These are phyloP conservation scores for Lactarius indigo DNA, from an alignment of 768 basidiomycete species.

Conservation along the genomic window DNA sequence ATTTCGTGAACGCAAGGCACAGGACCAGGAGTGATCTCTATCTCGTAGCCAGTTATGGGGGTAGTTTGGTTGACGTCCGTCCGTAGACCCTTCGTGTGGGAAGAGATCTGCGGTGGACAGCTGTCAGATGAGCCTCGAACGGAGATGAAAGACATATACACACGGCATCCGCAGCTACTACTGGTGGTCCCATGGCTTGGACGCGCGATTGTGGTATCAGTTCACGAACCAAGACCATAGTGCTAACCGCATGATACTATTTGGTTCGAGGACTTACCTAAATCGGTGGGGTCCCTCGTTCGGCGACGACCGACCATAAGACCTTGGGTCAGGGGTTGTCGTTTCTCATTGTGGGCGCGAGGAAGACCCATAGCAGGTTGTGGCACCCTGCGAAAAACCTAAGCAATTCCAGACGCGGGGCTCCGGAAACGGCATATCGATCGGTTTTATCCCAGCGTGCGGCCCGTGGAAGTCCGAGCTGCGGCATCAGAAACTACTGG, in stretches of 20 bases:
- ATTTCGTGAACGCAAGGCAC: slow-evolving; percentile 5
- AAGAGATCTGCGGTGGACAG: slow-evolving; percentile 1
- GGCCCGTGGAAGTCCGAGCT: slow-evolving; percentile 12
- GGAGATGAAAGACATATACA: neutral
- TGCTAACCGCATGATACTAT: neutral
- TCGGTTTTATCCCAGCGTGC: slow-evolving; percentile 13
- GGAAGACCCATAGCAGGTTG: slow-evolving; percentile 2
- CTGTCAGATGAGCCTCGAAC: neutral
- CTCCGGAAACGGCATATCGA: slow-evolving; percentile 12
- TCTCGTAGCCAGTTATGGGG: too few species aligned
- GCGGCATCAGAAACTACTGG: slow-evolving; percentile 12
- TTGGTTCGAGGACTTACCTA: too few species aligned
- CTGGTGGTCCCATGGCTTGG: neutral
- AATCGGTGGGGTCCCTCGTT: neutral
- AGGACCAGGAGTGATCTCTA: neutral
- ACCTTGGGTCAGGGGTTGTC: neutral
- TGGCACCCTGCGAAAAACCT: neutral
- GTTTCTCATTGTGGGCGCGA: neutral
- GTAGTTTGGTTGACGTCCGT: too few species aligned
- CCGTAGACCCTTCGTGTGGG: neutral
- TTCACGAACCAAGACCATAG: neutral
- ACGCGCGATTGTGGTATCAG: neutral
- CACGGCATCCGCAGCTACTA: slow-evolving; percentile 7
- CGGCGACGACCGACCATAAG: neutral
- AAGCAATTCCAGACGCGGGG: neutral